Conservation (phyloP, 2,329 filamentous ascomycete species). For the Macrophomina pseudophaseolina region DNA sequence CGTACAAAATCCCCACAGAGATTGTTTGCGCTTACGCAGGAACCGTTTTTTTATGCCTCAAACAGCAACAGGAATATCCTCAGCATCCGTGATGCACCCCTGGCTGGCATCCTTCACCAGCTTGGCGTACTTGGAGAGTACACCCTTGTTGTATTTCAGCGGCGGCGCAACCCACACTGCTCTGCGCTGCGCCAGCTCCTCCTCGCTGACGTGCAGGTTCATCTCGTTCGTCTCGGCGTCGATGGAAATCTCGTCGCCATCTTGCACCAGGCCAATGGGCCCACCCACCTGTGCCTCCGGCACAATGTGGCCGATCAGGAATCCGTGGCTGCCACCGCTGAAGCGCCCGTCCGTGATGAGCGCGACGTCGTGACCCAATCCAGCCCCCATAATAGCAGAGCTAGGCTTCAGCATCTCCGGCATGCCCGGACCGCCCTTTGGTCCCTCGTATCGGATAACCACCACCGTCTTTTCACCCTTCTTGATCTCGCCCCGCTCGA, state of each 20-base stretch:
- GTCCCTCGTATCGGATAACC: conserved; percentile 75
- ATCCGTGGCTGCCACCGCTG: conserved; percentile 82
- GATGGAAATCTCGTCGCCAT: conserved; percentile 82
- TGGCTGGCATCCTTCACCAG: conserved; percentile 63
- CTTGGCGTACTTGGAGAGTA: conserved; percentile 63
- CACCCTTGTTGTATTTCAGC: conserved; percentile 64
- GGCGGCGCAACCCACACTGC: conserved; percentile 59
- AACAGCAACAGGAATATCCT: conserved; percentile 12
- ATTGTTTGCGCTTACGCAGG: neutral
- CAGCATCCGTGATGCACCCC: conserved; percentile 62
- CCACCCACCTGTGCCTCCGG: conserved; percentile 86
- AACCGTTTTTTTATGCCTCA: conserved; percentile 2
- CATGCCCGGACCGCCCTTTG: conserved; percentile 76
- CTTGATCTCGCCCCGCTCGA: conserved; percentile 71
- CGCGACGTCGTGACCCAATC: conserved; percentile 73
- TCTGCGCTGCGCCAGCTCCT: conserved; percentile 61
- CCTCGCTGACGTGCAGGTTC: conserved; percentile 69
- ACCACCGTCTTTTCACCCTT: conserved; percentile 79
- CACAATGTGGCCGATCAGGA: conserved; percentile 86
- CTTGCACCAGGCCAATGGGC: conserved; percentile 79
- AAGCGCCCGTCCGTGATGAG: conserved; percentile 78
- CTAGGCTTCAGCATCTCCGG: conserved; percentile 76
- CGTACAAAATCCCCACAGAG: conserved; percentile 17
- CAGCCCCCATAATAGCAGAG: conserved; percentile 75
- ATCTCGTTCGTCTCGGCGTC: conserved; percentile 75